phyloP scores from a whole-genome alignment of 2,329 filamentous ascomycete species.

The Dryadomyces quercus-mongolicae region DNA sequence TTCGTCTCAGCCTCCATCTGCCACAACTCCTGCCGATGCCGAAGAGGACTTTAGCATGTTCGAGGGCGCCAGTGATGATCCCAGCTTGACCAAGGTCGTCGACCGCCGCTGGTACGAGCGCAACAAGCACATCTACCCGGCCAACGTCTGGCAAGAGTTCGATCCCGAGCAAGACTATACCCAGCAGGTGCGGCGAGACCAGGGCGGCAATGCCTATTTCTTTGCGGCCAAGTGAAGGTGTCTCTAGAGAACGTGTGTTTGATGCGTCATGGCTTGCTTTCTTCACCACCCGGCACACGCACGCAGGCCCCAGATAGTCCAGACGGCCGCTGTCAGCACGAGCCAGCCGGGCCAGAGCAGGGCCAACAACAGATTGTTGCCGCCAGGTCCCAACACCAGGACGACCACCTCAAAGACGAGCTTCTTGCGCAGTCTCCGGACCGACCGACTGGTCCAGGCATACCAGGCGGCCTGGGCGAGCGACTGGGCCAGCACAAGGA shows the following conservation, averaged over 20 bases:
- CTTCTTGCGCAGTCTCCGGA: conserved; percentile 10
- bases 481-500: neutral
- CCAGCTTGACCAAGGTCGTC: conserved; percentile 80
- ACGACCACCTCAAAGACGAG: conserved; percentile 35
- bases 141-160: conserved; percentile 91
- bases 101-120: conserved; percentile 93
- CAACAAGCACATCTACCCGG: conserved; percentile 97
- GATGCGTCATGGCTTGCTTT: conserved; percentile 1
- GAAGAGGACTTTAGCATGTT: conserved; percentile 35
- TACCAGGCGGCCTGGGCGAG: neutral
- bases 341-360: conserved; percentile 48
- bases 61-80: conserved; percentile 70
- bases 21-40: conserved; percentile 20
- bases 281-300: conserved; percentile 20
- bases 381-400: conserved; percentile 36
- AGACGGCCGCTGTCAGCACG: conserved; percentile 26
- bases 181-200: conserved; percentile 66
- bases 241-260: conserved; percentile 1
- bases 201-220: conserved; percentile 88
- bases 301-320: conserved; percentile 21
- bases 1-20: neutral
- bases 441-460: conserved; percentile 3
- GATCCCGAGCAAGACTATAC: conserved; percentile 81
- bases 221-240: conserved; percentile 38
- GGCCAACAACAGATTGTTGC: conserved; percentile 34